Evolutionary conservation across 1,139 yeast species (phyloP).

Genomic region (Kodamaea suecica): DNA sequence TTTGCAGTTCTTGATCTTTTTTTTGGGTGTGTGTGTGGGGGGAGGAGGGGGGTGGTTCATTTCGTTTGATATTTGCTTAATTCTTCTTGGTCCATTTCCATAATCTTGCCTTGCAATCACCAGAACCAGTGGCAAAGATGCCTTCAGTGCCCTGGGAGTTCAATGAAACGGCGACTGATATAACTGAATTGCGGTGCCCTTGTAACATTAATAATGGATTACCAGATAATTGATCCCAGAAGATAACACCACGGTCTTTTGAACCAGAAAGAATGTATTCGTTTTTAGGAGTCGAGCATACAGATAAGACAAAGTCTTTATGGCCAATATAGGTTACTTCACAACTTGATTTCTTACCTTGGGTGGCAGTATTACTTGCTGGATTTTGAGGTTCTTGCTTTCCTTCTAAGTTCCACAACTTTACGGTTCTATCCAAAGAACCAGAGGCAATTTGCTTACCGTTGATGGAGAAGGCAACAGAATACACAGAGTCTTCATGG

Average conservation of each 20-base stretch:
- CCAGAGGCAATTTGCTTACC: constrained; percentile 94
- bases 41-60: too few relatives aligned
- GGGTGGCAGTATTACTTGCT: constrained; percentile 14
- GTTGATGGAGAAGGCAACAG: constrained; percentile 89
- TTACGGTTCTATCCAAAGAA: constrained; percentile 92
- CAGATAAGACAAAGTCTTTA: constrained; percentile 91
- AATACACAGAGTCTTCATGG: constrained; percentile 93
- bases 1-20: too few relatives aligned
- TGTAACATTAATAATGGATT: constrained; percentile 94
- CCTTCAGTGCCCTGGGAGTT: constrained; percentile 68
- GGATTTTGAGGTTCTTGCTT: constrained; percentile 49
- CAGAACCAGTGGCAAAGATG: constrained; percentile 95
- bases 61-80: too few relatives aligned
- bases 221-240: constrained; percentile 94
- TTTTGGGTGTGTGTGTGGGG: too few relatives aligned
- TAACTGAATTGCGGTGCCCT: constrained; percentile 95
- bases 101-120: constrained; percentile 95
- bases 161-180: constrained; percentile 86
- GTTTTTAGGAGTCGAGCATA: constrained; percentile 91
- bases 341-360: constrained; percentile 55
- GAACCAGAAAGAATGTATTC: constrained; percentile 92
- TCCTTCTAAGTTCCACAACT: constrained; percentile 84
- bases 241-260: constrained; percentile 93
- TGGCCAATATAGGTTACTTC: constrained; percentile 95
- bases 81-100: constrained; percentile 67